These are phyloP conservation scores for Alternaria viburni DNA, from an alignment of 2,329 filamentous ascomycete species.

Conservation along the genomic window DNA sequence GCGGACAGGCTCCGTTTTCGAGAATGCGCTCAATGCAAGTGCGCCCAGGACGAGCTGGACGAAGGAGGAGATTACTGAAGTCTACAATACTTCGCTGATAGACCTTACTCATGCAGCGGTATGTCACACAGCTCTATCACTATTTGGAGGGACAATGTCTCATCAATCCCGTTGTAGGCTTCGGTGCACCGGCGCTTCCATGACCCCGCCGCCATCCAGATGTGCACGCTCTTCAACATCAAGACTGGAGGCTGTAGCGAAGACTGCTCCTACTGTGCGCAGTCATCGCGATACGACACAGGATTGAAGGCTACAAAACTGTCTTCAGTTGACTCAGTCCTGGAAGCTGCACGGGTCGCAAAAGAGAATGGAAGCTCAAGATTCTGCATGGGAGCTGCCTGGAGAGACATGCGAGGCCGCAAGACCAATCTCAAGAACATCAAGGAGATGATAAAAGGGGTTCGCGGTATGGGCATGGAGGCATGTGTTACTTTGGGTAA, in stretches of 20 bases:
- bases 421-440: conserved; percentile 85
- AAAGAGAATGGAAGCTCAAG: conserved; percentile 85
- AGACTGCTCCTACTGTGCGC: conserved; percentile 92
- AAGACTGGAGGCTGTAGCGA: conserved; percentile 92
- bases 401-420: conserved; percentile 91
- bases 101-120: conserved; percentile 79
- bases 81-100: conserved; percentile 83
- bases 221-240: conserved; percentile 96
- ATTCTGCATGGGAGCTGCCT: conserved; percentile 95
- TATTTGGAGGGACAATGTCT: not conserved
- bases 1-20: conserved; percentile 29
- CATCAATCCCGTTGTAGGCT: conserved; percentile 57
- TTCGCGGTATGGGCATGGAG: conserved; percentile 84
- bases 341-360: conserved; percentile 77
- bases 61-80: conserved; percentile 77
- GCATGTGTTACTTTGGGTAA: conserved; percentile 92
- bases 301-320: conserved; percentile 82
- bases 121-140: conserved; percentile 21
- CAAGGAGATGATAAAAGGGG: conserved; percentile 83
- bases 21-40: conserved; percentile 64
- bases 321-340: conserved; percentile 78
- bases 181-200: conserved; percentile 85
- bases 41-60: conserved; percentile 77
- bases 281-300: conserved; percentile 80
- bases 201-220: conserved; percentile 80